Evolutionary conservation across 345 rosid genomes (phyloP).

Genomic region (Dipteronia sinensis): DNA sequence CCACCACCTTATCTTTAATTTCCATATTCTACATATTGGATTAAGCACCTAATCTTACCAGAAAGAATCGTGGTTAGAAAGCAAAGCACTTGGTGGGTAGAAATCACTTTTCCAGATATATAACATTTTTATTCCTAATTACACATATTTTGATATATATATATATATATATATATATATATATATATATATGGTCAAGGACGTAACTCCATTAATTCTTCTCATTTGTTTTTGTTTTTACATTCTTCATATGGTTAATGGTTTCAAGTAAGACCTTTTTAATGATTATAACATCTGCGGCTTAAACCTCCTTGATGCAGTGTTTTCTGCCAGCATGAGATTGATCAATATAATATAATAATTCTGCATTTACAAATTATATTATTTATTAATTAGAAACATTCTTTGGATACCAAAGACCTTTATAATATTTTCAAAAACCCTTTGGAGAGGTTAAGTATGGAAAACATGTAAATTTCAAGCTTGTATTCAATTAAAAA

Average conservation of each 20-base stretch:
- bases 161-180: no score
- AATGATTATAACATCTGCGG: not conserved
- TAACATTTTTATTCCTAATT: slow-evolving; percentile 7
- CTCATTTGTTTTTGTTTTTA: slow-evolving; percentile 7
- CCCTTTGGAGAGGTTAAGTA: not conserved
- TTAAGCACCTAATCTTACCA: slow-evolving; percentile 38
- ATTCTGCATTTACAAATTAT: no score
- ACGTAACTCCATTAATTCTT: slow-evolving; percentile 15
- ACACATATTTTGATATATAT: slow-evolving; percentile 10
- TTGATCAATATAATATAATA: no score
- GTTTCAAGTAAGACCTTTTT: slow-evolving; percentile 3
- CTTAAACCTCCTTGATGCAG: not conserved
- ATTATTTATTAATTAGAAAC: no score
- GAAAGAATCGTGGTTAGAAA: slow-evolving; percentile 30
- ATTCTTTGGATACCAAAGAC: not conserved
- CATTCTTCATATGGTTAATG: slow-evolving; percentile 4
- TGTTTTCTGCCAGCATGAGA: no score
- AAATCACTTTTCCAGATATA: slow-evolving; percentile 12
- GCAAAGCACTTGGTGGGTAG: not conserved
- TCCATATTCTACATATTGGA: slow-evolving; percentile 25
- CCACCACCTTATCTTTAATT: slow-evolving; percentile 31
- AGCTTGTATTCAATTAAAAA: not conserved
- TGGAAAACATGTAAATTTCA: not conserved
- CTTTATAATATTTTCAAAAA: not conserved
- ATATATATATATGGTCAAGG: slow-evolving; percentile 11